Evolutionary conservation across 2,329 filamentous ascomycete genomes (phyloP).

Genomic region (Cercospora sp.): DNA sequence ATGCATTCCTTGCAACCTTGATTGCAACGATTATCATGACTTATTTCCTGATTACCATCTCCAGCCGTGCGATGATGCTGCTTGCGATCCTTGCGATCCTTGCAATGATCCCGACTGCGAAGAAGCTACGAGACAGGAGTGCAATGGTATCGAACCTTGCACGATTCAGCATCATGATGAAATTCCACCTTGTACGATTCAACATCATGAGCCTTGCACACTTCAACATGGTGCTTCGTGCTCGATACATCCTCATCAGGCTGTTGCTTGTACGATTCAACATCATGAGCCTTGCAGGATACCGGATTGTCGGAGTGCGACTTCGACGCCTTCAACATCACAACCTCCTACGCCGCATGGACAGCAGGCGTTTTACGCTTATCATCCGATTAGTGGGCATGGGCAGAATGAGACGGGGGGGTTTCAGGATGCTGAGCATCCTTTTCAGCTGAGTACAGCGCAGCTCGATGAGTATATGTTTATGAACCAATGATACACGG

Average conservation of each 20-base stretch:
- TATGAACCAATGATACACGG: constrained; percentile 19
- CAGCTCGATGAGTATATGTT: constrained; percentile 28
- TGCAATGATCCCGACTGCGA: constrained; percentile 30
- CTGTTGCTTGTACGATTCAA: background rate
- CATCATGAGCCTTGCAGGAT: constrained; percentile 23
- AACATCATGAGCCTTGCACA: constrained; percentile 19
- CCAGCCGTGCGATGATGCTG: constrained; percentile 23
- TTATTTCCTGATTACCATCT: constrained; percentile 19
- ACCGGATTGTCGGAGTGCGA: constrained; percentile 25
- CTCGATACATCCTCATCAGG: background rate
- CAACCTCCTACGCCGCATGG: constrained; percentile 25
- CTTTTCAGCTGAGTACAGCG: constrained; percentile 24
- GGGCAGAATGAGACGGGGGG: constrained; percentile 17
- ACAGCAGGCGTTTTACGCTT: constrained; percentile 22
- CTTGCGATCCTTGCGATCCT: constrained; percentile 27
- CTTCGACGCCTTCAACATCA: constrained; percentile 22
- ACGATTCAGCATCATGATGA: constrained; percentile 6
- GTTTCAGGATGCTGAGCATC: constrained; percentile 27
- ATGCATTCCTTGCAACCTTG: constrained; percentile 30
- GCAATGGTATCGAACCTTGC: constrained; percentile 13
- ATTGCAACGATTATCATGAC: constrained; percentile 25
- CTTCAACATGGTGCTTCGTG: background rate
- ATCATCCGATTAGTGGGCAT: constrained; percentile 18
- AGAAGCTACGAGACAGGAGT: constrained; percentile 18
- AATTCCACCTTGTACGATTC: background rate